Evolutionary conservation across 805 yeast species (phyloP), one percentile per base, ranked within the genome.

Genomic region (Starmerella davenportii): DNA sequence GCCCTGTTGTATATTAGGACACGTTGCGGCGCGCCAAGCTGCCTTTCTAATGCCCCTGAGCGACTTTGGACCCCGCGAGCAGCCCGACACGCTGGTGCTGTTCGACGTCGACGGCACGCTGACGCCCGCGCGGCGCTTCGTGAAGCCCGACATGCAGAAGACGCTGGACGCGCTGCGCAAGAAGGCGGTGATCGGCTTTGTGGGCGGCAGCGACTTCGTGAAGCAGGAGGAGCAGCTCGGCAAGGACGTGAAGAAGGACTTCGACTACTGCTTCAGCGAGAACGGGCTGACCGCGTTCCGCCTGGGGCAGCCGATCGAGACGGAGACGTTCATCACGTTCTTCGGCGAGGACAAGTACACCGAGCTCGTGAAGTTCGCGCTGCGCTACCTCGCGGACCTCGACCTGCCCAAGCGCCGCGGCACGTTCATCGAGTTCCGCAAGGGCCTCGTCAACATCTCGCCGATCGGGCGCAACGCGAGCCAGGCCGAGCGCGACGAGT

Each of bases 381-480:
- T 90, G 57, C 72, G 71, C 51, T 85, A 90, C 68, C 69, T 90
- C 51, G 60, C 94, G 39, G 78, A 78, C 34, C 60, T 90, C 40
- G 96, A 90, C 49, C 61, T 90, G 51, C 99, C 99, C 57, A 71
- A 79, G 60, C 82, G 95, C 75, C 82, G 95, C 69, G 99, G 99
- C 62, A 90, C 99, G 43, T 90, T 90, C 64, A 66, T 90, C 51
- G 99, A 90, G 70, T 90, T 90, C 72, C 81, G 99, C 74, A 90
- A 90, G 62, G 99, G 99, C 62, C 85, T 90, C 93, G 80, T 90
- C 64, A 90, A 90, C 65, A 82, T 90, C 47, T 84, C 95, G 14
- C 99, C 99, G 52, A 74, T 90, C 44, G 99, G 99, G 56, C 82
- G 99, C 74, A 90, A 90, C 60, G 96, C 96, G 45, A 76, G 92